Evolutionary conservation across 2,329 filamentous ascomycete species (phyloP).

Genomic region (Aspergillus piperis): DNA sequence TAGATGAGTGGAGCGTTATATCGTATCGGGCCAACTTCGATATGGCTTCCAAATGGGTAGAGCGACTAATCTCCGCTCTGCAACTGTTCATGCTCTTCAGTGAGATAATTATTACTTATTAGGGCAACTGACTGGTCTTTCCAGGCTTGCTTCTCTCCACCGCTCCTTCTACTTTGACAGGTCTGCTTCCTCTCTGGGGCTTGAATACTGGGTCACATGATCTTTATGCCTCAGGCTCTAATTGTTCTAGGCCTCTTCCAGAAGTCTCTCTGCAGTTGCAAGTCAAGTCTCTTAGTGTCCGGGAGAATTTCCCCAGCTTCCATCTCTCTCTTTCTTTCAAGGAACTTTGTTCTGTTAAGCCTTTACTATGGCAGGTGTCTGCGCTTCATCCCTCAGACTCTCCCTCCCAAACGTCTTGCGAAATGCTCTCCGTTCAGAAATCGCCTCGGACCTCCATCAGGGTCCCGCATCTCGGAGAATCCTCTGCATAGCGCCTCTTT

Average conservation of each 20-base stretch:
- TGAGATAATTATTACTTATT: not conserved
- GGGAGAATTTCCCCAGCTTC: not conserved
- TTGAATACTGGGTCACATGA: slow-evolving; percentile 1
- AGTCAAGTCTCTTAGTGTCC: not conserved
- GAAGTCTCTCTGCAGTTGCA: not conserved
- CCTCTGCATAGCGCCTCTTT: slow-evolving; percentile 4
- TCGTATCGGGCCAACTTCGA: not conserved
- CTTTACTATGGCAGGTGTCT: slow-evolving; percentile 25
- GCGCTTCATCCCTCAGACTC: slow-evolving; percentile 27
- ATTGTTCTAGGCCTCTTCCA: slow-evolving; percentile 8
- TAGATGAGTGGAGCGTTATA: not conserved
- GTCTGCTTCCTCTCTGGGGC: not conserved
- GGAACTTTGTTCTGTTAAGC: not conserved
- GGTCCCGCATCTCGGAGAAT: slow-evolving; percentile 7
- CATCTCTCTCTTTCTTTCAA: not conserved
- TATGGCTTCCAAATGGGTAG: not conserved
- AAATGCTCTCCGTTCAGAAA: slow-evolving; percentile 28
- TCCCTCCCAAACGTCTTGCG: slow-evolving; percentile 28
- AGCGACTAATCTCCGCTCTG: not conserved
- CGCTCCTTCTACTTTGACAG: too few species aligned
- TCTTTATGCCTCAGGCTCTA: not conserved
- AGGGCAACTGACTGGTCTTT: too few species aligned
- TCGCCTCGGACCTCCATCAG: slow-evolving; percentile 16
- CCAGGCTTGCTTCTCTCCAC: too few species aligned
- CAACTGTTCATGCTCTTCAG: not conserved